phyloP scores from a whole-genome alignment of 1,284 basidiomycete genomes.

The Ceratobasidium sp. region DNA sequence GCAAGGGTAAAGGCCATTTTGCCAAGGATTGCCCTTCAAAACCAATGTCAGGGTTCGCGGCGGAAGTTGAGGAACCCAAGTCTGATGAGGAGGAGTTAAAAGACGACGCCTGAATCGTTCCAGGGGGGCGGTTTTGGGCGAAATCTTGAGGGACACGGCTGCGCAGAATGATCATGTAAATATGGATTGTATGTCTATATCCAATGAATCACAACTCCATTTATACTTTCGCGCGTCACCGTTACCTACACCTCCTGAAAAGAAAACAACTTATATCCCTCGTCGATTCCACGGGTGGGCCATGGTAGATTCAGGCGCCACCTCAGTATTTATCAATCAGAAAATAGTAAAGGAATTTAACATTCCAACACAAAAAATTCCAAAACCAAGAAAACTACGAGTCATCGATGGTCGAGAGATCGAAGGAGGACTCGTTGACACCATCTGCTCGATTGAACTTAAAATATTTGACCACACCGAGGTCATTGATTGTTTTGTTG shows the following conservation, averaged over 20 bases:
- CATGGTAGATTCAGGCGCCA: not conserved
- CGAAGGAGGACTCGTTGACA: too few species aligned
- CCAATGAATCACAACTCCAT: not conserved
- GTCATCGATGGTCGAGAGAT: too few species aligned
- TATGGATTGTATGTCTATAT: slow-evolving; percentile 11
- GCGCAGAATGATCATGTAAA: not conserved
- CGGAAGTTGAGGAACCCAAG: not conserved
- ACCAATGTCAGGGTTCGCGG: not conserved
- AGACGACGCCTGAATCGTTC: not conserved
- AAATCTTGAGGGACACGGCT: not conserved
- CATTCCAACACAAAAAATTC: too few species aligned
- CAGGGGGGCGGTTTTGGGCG: slow-evolving; percentile 10
- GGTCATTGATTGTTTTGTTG: too few species aligned
- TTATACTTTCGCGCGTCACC: not conserved
- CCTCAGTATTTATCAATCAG: too few species aligned
- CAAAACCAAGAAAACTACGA: too few species aligned
- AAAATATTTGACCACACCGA: too few species aligned
- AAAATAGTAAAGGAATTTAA: too few species aligned
- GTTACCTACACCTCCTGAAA: not conserved
- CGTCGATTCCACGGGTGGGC: not conserved
- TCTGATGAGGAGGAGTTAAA: not conserved
- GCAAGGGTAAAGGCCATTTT: not conserved
- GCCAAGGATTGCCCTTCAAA: not conserved
- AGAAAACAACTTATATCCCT: not conserved
- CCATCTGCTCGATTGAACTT: too few species aligned